A percentile compares a stretch with the other conserved stretches of the same genome.
Conservation (phyloP, 768 basidiomycete genomes). For the Pulveroboletus sp. region DNA sequence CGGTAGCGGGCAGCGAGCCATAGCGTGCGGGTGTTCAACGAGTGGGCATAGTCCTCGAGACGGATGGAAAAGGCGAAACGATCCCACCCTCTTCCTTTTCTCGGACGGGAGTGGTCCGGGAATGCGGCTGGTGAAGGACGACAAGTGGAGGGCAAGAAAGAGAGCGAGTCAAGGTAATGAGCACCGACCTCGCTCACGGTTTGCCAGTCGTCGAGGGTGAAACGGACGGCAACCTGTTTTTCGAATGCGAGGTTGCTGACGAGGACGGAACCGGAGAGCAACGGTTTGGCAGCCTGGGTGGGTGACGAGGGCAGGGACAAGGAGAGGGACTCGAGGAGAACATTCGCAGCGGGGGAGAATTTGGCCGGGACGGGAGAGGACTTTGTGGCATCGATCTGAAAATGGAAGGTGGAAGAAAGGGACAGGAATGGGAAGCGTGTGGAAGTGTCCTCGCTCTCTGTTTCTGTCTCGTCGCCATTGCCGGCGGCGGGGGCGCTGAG, state of each 20-base stretch:
- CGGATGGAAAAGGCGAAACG: slow-evolving; percentile 58
- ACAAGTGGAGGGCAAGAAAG: slow-evolving; percentile 32
- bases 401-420: slow-evolving; percentile 11
- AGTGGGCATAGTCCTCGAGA: slow-evolving; percentile 63
- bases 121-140: not conserved
- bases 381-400: slow-evolving; percentile 19
- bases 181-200: slow-evolving; percentile 82
- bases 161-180: slow-evolving; percentile 41
- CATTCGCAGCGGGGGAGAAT: slow-evolving; percentile 19
- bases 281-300: slow-evolving; percentile 10
- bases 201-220: slow-evolving; percentile 92
- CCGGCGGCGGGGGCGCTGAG: slow-evolving; percentile 27
- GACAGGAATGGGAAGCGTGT: slow-evolving; percentile 27
- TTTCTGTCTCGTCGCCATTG: slow-evolving; percentile 42
- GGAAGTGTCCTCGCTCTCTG: slow-evolving; percentile 37
- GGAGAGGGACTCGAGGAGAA: slow-evolving; percentile 36
- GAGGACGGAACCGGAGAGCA: slow-evolving; percentile 70
- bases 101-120: not conserved
- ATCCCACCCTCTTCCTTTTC: slow-evolving; percentile 41
- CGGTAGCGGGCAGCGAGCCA: slow-evolving; percentile 59
- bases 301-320: slow-evolving; percentile 20
- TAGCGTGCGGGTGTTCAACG: slow-evolving; percentile 47
- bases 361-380: slow-evolving; percentile 12
- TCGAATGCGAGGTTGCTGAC: slow-evolving; percentile 84
- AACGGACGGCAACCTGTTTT: slow-evolving; percentile 80